Evolutionary conservation across 2,329 filamentous ascomycete genomes (phyloP).

Genomic region (Calycina marina): DNA sequence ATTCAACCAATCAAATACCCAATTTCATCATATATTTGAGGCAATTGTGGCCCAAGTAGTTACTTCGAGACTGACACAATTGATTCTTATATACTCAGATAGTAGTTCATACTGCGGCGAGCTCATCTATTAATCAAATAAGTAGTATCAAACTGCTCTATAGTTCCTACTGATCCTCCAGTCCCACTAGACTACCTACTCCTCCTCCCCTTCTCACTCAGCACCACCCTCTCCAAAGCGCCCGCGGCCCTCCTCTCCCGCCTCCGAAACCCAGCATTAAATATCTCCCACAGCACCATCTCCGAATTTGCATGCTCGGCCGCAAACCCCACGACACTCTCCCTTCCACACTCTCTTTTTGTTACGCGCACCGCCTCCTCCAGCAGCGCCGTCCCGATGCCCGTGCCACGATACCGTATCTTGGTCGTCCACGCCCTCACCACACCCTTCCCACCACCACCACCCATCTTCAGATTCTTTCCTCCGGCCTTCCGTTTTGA

Average conservation of each 20-base stretch:
- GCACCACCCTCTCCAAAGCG: constrained; percentile 34
- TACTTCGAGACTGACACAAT: too few relatives aligned
- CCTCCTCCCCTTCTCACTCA: too few relatives aligned
- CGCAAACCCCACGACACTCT: constrained; percentile 57
- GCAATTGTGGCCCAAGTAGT: too few relatives aligned
- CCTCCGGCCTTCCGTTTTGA: constrained; percentile 12
- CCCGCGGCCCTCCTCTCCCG: constrained; percentile 42
- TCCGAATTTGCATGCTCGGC: constrained; percentile 62
- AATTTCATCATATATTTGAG: too few relatives aligned
- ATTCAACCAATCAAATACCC: too few relatives aligned
- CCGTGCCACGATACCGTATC: constrained; percentile 51
- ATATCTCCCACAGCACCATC: constrained; percentile 45
- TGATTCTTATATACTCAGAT: too few relatives aligned
- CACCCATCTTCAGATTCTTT: constrained; percentile 15
- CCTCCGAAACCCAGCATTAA: constrained; percentile 45
- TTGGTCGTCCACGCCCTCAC: constrained; percentile 75
- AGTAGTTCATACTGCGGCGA: too few relatives aligned
- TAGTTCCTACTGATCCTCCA: too few relatives aligned
- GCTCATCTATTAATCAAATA: too few relatives aligned
- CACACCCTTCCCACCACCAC: constrained; percentile 48
- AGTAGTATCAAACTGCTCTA: too few relatives aligned
- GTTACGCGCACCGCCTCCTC: constrained; percentile 59
- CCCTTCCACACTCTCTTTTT: constrained; percentile 52
- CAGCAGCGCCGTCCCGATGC: constrained; percentile 58
- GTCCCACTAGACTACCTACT: too few relatives aligned